Evolutionary conservation across 352 stramenopile species (phyloP).

Genomic region (Phytophthora sojae): DNA sequence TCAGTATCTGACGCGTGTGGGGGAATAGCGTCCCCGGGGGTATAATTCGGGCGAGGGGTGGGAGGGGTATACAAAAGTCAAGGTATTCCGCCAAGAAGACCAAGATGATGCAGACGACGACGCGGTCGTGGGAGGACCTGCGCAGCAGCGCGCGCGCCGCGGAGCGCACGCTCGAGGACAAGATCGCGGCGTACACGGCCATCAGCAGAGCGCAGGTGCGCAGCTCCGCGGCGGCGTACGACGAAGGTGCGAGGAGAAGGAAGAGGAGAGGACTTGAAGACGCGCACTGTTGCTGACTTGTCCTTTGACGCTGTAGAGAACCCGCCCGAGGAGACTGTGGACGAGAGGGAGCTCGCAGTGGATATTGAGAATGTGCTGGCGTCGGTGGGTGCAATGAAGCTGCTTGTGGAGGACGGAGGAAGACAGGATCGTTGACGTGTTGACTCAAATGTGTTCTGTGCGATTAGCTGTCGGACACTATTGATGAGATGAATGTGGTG

Average conservation of each 20-base stretch:
- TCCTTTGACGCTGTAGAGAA: constrained; percentile 56
- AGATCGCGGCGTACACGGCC: constrained; percentile 74
- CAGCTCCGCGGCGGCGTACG: constrained; percentile 38
- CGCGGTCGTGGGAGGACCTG: constrained; percentile 83
- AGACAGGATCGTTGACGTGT: not conserved
- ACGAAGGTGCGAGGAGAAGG: constrained; percentile 58
- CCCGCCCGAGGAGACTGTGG: constrained; percentile 55
- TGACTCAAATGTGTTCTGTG: not conserved
- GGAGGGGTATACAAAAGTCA: constrained; percentile 7
- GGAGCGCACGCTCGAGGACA: constrained; percentile 86
- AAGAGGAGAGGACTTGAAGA: not conserved
- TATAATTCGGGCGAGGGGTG: not conserved
- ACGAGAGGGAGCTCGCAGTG: constrained; percentile 69
- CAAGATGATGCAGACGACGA: constrained; percentile 67
- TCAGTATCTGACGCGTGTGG: constrained; percentile 1
- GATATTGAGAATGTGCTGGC: constrained; percentile 84
- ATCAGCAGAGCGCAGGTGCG: constrained; percentile 63
- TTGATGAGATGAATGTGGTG: constrained; percentile 87
- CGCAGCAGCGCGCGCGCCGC: constrained; percentile 67
- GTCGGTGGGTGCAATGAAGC: constrained; percentile 41
- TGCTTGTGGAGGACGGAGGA: not conserved
- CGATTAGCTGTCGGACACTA: constrained; percentile 78
- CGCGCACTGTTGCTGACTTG: constrained; percentile 9
- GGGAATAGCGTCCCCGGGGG: constrained; percentile 6
- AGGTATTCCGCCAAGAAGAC: not conserved